Base-by-base conservation (phyloP, 768 basidiomycete species). In the Russula dissimulans region DNA sequence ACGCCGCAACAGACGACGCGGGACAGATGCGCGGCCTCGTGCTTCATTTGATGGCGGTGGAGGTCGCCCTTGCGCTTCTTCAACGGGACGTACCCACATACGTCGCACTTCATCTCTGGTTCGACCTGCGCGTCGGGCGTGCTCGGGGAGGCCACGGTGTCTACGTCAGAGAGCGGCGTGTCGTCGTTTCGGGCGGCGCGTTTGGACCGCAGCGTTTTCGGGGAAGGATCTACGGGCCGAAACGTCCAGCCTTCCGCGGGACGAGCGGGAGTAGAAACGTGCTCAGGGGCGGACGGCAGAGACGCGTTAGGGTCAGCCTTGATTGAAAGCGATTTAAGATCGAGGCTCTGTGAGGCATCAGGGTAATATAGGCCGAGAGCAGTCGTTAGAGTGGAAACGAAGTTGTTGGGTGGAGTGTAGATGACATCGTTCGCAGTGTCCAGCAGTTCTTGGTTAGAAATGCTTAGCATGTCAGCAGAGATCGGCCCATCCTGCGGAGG, bases 1-100 rank as follows among this genome's bases (percentile, higher is more conserved):
- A 60, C 44, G 15, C 60, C 60, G n/a, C 60, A 61, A 38, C 60
- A 61, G 36, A 61, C 31, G 50, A 41, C 45, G 6, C 50, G 56
- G 38, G 42, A 50, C 32, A 48, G 3, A 29, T 49, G 43, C 0
- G 38, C 43, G 17, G 50, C 54, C 7, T 41, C 34, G 31, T 61
- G 60, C 10, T 39, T 61, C 10, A 42, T 53, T 17, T 47, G 22
- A 29, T 61, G 60, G 31, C 60, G 60, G 11, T 14, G 11, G 39
- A 57, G 53, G 44, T 61, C 60, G 4, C 55, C 60, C 56, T 34
- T 47, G 38, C 60, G 60, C 15, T 9, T 31, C 22, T 44, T 61
- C 11, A 26, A 17, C 43, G 51, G 60, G 3, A 29, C 32, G n/a
- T 51, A 56, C 42, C 54, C 60, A 2, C 60, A 61, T 31, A 18